Conservation (phyloP, 371 early-diverging fungal genomes). For the Cladochytrium tenue region DNA sequence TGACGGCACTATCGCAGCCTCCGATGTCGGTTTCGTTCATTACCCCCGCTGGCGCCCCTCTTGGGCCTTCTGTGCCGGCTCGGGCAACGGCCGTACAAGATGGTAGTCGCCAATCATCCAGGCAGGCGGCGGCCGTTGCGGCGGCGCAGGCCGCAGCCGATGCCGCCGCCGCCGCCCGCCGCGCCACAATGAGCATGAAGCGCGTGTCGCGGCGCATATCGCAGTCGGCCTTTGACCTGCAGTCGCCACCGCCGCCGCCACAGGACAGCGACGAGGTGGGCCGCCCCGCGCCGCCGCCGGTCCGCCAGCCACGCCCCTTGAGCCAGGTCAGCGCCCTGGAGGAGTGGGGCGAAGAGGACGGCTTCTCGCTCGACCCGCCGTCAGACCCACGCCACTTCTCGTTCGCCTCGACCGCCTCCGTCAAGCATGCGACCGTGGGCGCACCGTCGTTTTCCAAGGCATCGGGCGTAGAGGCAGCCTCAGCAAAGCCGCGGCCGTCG, state of each 20-base stretch:
- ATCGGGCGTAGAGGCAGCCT: too few species aligned
- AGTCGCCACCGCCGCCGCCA: not conserved
- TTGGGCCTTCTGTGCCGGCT: not conserved
- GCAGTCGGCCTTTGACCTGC: not conserved
- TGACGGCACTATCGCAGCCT: not conserved
- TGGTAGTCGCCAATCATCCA: not conserved
- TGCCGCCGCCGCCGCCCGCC: not conserved
- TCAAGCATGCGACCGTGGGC: too few species aligned
- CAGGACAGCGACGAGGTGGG: not conserved
- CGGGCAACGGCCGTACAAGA: too few species aligned
- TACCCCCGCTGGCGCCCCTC: not conserved
- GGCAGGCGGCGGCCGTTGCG: not conserved
- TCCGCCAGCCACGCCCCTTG: not conserved
- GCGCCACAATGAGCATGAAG: not conserved
- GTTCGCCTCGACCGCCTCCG: too few species aligned
- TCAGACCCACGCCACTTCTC: too few species aligned
- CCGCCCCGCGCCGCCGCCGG: not conserved
- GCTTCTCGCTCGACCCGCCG: too few species aligned
- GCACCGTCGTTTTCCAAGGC: too few species aligned
- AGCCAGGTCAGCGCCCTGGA: too few species aligned
- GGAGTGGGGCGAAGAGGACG: not conserved
- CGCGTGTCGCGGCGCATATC: not conserved
- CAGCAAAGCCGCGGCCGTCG: too few species aligned
- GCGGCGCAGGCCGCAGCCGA: not conserved
- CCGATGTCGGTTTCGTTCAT: not conserved